Evolutionary conservation across 306 rosid genomes (phyloP).

Genomic region (Echinosophora koreensis): DNA sequence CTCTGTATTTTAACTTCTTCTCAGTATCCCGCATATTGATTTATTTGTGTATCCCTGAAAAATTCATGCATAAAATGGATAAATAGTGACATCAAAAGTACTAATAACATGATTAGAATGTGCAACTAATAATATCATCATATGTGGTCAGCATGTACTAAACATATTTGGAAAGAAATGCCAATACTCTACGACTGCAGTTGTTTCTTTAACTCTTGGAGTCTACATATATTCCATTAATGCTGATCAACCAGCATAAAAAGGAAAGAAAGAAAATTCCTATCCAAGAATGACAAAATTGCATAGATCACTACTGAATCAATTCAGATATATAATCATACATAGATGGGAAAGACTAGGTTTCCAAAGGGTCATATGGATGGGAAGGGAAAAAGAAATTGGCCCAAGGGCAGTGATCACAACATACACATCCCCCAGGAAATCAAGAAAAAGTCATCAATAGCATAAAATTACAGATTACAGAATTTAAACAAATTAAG

Average conservation of each 20-base stretch:
- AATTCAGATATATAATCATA: constrained; percentile 26
- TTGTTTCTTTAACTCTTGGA: background rate
- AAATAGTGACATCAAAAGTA: constrained; percentile 4
- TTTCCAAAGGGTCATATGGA: constrained; percentile 22
- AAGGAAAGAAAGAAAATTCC: constrained; percentile 7
- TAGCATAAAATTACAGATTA: constrained; percentile 19
- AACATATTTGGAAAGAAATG: constrained; percentile 21
- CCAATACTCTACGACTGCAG: background rate
- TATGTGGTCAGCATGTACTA: constrained; percentile 4
- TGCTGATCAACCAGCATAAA: constrained; percentile 23
- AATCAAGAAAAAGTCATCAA: constrained; percentile 17
- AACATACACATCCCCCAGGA: constrained; percentile 25
- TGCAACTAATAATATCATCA: background rate
- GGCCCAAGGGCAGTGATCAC: constrained; percentile 16
- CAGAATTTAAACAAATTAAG: constrained; percentile 27
- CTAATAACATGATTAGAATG: background rate
- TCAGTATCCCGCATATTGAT: constrained; percentile 64
- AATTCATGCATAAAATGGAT: constrained; percentile 35
- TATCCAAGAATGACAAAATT: constrained; percentile 12
- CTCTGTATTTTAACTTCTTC: constrained; percentile 54
- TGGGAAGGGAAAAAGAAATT: constrained; percentile 15
- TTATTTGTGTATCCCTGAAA: constrained; percentile 49
- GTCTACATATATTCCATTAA: constrained; percentile 20
- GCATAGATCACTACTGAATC: constrained; percentile 14
- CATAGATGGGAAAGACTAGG: constrained; percentile 13